Conservation (phyloP, 805 yeast species). For the Saccharomycopsis oosterbeekiorum region DNA sequence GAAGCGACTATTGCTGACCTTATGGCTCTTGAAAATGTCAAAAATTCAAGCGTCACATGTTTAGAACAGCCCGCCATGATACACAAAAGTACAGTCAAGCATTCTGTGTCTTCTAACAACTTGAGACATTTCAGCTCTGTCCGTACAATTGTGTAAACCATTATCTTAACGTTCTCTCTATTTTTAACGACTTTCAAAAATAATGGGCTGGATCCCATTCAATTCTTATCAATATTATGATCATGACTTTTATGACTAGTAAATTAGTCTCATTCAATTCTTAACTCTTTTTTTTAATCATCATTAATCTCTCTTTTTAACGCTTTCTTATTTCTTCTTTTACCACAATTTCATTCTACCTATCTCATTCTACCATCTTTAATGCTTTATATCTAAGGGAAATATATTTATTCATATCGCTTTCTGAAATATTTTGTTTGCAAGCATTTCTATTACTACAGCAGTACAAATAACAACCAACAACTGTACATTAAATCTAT, state of each 20-base stretch:
- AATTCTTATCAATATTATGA: neutral
- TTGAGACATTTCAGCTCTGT: conserved; percentile 14
- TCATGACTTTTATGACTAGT: neutral
- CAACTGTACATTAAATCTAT: too few species aligned
- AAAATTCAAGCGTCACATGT: conserved; percentile 4
- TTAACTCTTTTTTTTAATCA: neutral
- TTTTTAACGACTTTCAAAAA: neutral
- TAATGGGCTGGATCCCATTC: conserved; percentile 1
- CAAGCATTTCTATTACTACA: too few species aligned
- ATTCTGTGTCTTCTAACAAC: conserved; percentile 13
- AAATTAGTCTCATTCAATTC: neutral
- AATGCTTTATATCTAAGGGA: neutral
- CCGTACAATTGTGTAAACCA: conserved; percentile 1
- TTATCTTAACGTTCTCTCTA: neutral
- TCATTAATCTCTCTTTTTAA: neutral
- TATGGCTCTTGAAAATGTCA: neutral
- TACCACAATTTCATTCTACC: neutral
- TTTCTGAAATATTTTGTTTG: neutral
- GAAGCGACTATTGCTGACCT: neutral
- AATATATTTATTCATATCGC: neutral
- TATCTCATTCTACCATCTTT: neutral
- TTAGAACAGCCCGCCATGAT: conserved; percentile 14
- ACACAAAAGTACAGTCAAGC: conserved; percentile 9
- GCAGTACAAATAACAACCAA: too few species aligned
- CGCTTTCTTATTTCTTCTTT: neutral